Base-by-base conservation (phyloP, 75 land plant genomes). In the Ceratopteris richardii region DNA sequence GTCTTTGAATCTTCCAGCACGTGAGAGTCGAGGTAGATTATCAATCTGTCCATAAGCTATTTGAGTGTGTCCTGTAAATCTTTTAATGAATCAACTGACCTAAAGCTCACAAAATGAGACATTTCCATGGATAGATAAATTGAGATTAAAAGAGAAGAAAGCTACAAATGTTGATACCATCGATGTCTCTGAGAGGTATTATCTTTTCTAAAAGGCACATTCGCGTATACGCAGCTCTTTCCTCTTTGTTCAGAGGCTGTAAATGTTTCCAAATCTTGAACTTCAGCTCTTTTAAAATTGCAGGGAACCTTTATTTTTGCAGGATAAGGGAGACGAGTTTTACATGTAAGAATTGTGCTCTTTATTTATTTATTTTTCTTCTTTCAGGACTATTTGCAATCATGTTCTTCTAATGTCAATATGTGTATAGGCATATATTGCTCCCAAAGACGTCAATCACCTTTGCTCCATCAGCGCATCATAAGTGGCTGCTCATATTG, bases 251-350 rank as follows among this genome's bases (percentile, higher is more conserved):
- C n/a, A n/a, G n/a, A n/a, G n/a, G n/a, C n/a, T n/a, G n/a, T n/a
- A n/a, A n/a, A n/a, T n/a, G n/a, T n/a, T n/a, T n/a, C n/a, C n/a
- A n/a, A n/a, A n/a, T n/a, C n/a, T n/a, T n/a, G n/a, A n/a, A n/a
- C n/a, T n/a, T n/a, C n/a, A n/a, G 19, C 37, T 28, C 20, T 2
- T 16, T 12, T 16, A 20, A 1, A 36, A 16, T 24, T 46, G 50
- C 68, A 66, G 70, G 57, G 76, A 73, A 28, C 76, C 76, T 7
- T n/a, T 73, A 22, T 73, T 73, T 55, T 62, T 73, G 33, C 76
- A 73, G 60, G 76, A 73, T 52, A 73, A 66, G 57, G 76, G 65
- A 54, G 69, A 73, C 65, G 28, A 56, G 2, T 73, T 66, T 54
- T 66, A 58, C 47, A 58, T 23, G 74, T 72, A 53, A 33, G 31